Evolutionary conservation across 1,284 basidiomycete species (phyloP).

Genomic region (Rhodofomes roseus): DNA sequence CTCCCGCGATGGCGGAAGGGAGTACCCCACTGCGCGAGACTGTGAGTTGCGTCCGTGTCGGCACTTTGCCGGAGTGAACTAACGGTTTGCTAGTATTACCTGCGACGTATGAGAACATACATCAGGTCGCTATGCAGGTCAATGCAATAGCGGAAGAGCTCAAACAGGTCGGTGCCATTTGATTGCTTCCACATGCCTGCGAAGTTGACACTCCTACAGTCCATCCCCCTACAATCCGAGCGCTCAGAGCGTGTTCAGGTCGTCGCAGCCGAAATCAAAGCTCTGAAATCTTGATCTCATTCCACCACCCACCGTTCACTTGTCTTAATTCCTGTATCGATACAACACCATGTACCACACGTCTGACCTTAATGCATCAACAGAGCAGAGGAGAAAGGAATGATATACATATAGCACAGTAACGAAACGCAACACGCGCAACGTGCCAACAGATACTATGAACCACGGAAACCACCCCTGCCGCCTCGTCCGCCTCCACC

Average conservation of each 20-base stretch:
- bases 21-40: background rate
- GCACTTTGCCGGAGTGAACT: background rate
- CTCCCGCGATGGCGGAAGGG: conserved; percentile 11
- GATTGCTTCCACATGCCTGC: background rate
- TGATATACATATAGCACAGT: conserved; percentile 5
- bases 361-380: background rate
- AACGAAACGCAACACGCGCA: background rate
- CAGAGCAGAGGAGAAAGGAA: background rate
- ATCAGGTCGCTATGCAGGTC: conserved; percentile 20
- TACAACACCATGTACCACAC: conserved; percentile 5
- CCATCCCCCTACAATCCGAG: conserved; percentile 39
- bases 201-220: conserved; percentile 27
- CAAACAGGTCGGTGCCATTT: conserved; percentile 38
- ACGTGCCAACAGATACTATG: conserved; percentile 21
- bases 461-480: conserved; percentile 43
- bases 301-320: background rate
- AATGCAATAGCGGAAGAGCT: conserved; percentile 44
- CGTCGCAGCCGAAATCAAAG: conserved; percentile 43
- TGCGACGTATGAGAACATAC: conserved; percentile 22
- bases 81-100: conserved; percentile 12
- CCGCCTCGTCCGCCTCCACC: conserved; percentile 34
- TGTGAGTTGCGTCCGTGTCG: background rate
- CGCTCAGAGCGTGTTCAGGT: conserved; percentile 38
- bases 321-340: conserved; percentile 11
- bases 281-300: conserved; percentile 36